A percentile compares a stretch with the other conserved stretches of the same genome.
phyloP scores from a whole-genome alignment of 176 grass and related monocot species.

The Lolium rigidum region DNA sequence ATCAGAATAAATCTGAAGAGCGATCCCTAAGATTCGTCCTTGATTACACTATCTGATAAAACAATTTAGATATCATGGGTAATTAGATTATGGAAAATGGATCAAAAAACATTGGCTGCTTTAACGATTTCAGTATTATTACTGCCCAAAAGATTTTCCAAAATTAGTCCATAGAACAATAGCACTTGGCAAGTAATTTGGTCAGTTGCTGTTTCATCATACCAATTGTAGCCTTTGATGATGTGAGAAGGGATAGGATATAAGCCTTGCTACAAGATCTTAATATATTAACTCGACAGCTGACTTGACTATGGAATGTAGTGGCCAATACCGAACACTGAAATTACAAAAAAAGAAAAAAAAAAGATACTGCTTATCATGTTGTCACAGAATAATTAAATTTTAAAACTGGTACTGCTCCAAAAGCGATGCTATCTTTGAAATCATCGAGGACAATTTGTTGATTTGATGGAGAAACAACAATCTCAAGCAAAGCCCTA shows the following conservation, averaged over 20 bases:
- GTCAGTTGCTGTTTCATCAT: slow-evolving; percentile 31
- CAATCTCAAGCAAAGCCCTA: slow-evolving; percentile 81
- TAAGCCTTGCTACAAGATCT: slow-evolving; percentile 92
- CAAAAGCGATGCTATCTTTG: slow-evolving; percentile 52
- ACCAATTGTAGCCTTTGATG: slow-evolving; percentile 90
- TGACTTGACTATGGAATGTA: slow-evolving; percentile 91
- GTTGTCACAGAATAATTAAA: slow-evolving; percentile 24
- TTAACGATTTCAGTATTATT: slow-evolving; percentile 30
- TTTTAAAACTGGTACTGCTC: slow-evolving; percentile 35
- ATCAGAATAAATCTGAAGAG: slow-evolving; percentile 95
- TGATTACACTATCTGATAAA: slow-evolving; percentile 80
- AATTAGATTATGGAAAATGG: slow-evolving; percentile 1
- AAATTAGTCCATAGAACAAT: slow-evolving; percentile 32
- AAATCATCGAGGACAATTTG: slow-evolving; percentile 83
- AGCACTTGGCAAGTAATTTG: too few relatives aligned
- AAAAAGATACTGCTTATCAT: neutral
- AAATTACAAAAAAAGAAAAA: slow-evolving; percentile 47
- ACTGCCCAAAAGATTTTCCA: slow-evolving; percentile 1
- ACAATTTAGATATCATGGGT: slow-evolving; percentile 29
- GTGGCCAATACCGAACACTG: slow-evolving; percentile 73
- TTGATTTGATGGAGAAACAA: slow-evolving; percentile 89
- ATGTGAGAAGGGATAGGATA: slow-evolving; percentile 87
- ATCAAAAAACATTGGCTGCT: slow-evolving; percentile 16
- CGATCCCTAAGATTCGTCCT: slow-evolving; percentile 94
- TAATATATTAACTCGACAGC: slow-evolving; percentile 93